Conservation (phyloP, 192 early-diverging fungal genomes). For the Rhizoclosmatium globosum region DNA sequence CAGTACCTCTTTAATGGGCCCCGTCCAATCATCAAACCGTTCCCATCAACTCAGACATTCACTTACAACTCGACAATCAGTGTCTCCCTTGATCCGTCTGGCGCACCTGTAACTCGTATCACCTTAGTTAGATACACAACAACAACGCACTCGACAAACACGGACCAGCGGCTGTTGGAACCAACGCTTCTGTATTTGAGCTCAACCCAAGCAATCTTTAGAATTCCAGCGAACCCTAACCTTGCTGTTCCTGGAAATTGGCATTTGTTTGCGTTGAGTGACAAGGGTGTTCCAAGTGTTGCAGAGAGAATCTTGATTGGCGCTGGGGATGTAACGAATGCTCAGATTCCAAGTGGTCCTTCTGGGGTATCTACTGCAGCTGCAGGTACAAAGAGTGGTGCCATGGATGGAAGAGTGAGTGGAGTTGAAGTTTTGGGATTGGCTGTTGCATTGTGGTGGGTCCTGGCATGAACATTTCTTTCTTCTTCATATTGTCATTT, state of each 20-base stretch:
- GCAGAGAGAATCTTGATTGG: constrained; percentile 24
- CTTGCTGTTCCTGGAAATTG: constrained; percentile 52
- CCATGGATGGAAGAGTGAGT: not conserved
- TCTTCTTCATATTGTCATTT: no score
- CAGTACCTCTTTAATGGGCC: constrained; percentile 3
- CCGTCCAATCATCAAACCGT: not conserved
- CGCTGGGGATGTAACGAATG: constrained; percentile 17
- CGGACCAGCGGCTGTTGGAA: constrained; percentile 37
- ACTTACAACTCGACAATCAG: constrained; percentile 18
- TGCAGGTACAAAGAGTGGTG: not conserved
- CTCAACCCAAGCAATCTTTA: constrained; percentile 28
- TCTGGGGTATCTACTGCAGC: not conserved
- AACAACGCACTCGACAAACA: constrained; percentile 43
- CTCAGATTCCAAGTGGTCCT: not conserved
- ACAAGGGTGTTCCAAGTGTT: constrained; percentile 41
- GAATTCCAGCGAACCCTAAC: constrained; percentile 38
- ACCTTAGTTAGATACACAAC: constrained; percentile 42
- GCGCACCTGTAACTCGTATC: not conserved
- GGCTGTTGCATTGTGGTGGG: not conserved
- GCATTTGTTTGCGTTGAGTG: constrained; percentile 53
- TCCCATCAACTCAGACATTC: not conserved
- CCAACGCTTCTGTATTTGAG: constrained; percentile 31
- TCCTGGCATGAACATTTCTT: no score
- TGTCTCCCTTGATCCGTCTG: constrained; percentile 12
- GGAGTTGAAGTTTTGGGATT: not conserved